Evolutionary conservation across 2,329 filamentous ascomycete species (phyloP).

Genomic region (Botrytis fragariae): DNA sequence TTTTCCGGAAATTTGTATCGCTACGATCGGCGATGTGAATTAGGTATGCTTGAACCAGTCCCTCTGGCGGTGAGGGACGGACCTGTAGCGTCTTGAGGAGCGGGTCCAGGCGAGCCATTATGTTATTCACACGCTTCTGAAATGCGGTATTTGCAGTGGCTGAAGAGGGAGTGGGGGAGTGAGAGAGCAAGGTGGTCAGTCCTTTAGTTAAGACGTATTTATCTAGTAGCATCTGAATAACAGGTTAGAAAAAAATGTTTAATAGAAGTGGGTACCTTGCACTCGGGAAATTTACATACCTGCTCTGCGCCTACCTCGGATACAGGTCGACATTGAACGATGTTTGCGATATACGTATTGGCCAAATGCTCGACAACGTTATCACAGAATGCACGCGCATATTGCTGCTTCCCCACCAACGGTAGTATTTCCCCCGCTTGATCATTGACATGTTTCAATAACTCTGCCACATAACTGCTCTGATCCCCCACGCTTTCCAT

Average conservation of each 20-base stretch:
- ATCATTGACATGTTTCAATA: conserved; percentile 70
- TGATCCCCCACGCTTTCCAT: conserved; percentile 93
- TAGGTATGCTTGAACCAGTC: conserved; percentile 92
- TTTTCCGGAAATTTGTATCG: conserved; percentile 92
- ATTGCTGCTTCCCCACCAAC: conserved; percentile 84
- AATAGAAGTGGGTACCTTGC: neutral
- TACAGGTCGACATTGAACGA: conserved; percentile 86
- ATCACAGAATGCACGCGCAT: conserved; percentile 91
- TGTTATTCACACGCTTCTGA: conserved; percentile 79
- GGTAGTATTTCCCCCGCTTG: conserved; percentile 72
- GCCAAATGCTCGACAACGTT: conserved; percentile 89
- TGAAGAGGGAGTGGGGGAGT: conserved; percentile 41
- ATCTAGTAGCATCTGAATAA: conserved; percentile 81
- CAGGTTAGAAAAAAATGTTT: conserved; percentile 30
- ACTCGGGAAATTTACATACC: conserved; percentile 45
- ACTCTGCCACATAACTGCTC: conserved; percentile 83
- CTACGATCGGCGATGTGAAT: conserved; percentile 94
- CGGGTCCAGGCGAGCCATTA: conserved; percentile 83
- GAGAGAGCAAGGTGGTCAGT: conserved; percentile 67
- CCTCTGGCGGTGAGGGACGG: conserved; percentile 84
- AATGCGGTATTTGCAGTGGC: conserved; percentile 53
- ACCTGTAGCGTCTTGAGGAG: conserved; percentile 97
- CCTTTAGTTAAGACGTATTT: conserved; percentile 85
- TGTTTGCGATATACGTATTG: conserved; percentile 73
- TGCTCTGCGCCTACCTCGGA: conserved; percentile 93